Evolutionary conservation across 805 yeast genomes (phyloP).

Genomic region (Schwanniomyces occidentalis): DNA sequence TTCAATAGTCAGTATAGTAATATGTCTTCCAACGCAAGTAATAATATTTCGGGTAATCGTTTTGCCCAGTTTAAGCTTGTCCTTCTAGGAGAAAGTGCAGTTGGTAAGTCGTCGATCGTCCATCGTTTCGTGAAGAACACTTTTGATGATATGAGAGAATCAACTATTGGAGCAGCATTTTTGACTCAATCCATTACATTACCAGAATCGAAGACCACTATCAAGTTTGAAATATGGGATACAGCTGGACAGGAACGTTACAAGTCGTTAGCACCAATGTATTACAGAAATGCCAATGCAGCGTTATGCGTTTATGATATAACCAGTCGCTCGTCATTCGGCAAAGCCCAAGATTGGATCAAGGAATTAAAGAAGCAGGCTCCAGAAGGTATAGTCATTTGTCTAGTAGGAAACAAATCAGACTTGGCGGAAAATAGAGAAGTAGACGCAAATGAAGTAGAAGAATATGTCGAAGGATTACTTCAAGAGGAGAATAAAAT

Average conservation of each 20-base stretch:
- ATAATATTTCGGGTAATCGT: conserved; percentile 11
- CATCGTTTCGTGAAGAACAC: conserved; percentile 70
- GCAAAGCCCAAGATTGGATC: conserved; percentile 74
- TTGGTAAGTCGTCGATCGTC: conserved; percentile 65
- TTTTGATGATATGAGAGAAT: conserved; percentile 71
- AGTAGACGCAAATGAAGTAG: conserved; percentile 44
- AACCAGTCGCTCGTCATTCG: conserved; percentile 64
- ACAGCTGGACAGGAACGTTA: conserved; percentile 85
- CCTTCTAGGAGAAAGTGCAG: conserved; percentile 79
- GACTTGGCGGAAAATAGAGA: conserved; percentile 58
- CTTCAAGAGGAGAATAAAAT: conserved; percentile 48
- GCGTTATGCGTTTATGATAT: conserved; percentile 80
- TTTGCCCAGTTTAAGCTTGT: conserved; percentile 61
- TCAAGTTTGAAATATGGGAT: conserved; percentile 83
- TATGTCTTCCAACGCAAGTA: conserved; percentile 6
- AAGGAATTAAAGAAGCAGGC: conserved; percentile 84
- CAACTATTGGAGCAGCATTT: conserved; percentile 86
- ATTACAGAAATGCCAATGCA: conserved; percentile 56
- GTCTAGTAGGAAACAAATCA: conserved; percentile 76
- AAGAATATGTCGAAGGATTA: conserved; percentile 40
- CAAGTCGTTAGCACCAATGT: conserved; percentile 46
- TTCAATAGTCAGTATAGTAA: background rate
- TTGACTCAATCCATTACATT: conserved; percentile 64
- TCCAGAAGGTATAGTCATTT: conserved; percentile 68
- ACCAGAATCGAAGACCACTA: conserved; percentile 50